Evolutionary conservation across 495 filamentous ascomycete genomes (phyloP).

Genomic region (Melanomma pulvis-pyrius): DNA sequence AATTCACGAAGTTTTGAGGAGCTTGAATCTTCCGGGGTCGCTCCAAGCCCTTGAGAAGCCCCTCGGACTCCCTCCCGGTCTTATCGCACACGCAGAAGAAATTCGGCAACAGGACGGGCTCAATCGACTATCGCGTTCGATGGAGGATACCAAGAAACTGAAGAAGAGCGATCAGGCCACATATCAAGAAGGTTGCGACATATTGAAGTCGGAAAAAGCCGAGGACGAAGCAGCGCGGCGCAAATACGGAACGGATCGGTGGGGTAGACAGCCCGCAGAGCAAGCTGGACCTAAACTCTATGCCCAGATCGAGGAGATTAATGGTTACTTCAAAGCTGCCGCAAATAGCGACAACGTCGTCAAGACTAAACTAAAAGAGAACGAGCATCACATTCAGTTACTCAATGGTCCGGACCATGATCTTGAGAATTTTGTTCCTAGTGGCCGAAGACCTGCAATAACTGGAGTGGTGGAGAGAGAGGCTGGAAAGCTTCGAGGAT

Average conservation of each 20-base stretch:
- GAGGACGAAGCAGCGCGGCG: conserved; percentile 75
- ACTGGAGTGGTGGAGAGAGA: conserved; percentile 79
- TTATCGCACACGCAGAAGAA: conserved; percentile 91
- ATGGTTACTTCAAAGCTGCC: conserved; percentile 85
- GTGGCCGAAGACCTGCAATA: conserved; percentile 74
- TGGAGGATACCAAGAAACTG: conserved; percentile 84
- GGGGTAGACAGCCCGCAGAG: conserved; percentile 70
- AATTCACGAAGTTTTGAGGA: conserved; percentile 74
- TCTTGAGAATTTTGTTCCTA: conserved; percentile 86
- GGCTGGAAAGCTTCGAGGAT: conserved; percentile 69
- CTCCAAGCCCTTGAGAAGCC: conserved; percentile 95
- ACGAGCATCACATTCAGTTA: conserved; percentile 71
- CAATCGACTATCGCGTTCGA: conserved; percentile 69
- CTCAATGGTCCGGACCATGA: conserved; percentile 77
- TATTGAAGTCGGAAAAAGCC: conserved; percentile 75
- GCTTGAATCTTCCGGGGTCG: conserved; percentile 87
- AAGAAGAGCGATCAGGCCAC: conserved; percentile 72
- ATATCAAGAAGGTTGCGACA: conserved; percentile 78
- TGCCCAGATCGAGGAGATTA: conserved; percentile 73
- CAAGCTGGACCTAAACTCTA: conserved; percentile 75
- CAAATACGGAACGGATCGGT: conserved; percentile 88
- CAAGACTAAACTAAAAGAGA: conserved; percentile 73
- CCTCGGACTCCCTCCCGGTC: conserved; percentile 79
- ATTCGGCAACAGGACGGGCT: conserved; percentile 90
- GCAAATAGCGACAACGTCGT: conserved; percentile 81